Conservation (phyloP, 371 early-diverging fungal genomes). For the Funneliformis caledonium region DNA sequence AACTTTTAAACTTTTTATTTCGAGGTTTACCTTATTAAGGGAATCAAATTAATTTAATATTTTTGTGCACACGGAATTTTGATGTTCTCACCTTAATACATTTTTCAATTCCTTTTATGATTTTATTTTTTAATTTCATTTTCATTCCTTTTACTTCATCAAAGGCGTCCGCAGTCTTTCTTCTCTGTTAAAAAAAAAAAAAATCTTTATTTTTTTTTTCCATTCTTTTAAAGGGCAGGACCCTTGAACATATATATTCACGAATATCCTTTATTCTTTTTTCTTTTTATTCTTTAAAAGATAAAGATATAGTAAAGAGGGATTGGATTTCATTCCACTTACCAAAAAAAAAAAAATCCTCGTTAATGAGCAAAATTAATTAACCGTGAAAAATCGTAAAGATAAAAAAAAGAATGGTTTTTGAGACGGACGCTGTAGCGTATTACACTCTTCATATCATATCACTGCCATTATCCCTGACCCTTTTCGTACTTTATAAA, state of each 20-base stretch:
- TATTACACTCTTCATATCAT: neutral
- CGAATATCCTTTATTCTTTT: neutral
- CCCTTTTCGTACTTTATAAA: neutral
- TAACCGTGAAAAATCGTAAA: neutral
- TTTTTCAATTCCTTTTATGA: neutral
- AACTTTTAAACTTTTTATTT: neutral
- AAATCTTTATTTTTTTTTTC: neutral
- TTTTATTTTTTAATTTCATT: neutral
- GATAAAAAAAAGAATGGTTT: conserved; percentile 1
- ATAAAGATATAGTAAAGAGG: neutral
- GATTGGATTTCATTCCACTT: neutral
- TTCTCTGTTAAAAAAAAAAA: neutral
- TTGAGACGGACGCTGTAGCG: conserved; percentile 3
- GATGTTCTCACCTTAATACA: neutral
- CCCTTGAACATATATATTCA: neutral
- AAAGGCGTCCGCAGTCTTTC: neutral
- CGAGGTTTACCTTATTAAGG: neutral
- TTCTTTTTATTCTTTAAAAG: neutral
- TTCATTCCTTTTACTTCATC: neutral
- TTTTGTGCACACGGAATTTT: no score
- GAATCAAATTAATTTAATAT: neutral
- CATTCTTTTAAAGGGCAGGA: neutral
- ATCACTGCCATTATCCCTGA: neutral
- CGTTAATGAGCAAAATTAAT: neutral
- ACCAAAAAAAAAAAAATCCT: neutral